Percentiles rank a stretch among this genome's conserved stretches.
These are phyloP conservation scores for Lithospermum erythrorhizon DNA, from an alignment of 257 asterid species.

Conservation along the genomic window DNA sequence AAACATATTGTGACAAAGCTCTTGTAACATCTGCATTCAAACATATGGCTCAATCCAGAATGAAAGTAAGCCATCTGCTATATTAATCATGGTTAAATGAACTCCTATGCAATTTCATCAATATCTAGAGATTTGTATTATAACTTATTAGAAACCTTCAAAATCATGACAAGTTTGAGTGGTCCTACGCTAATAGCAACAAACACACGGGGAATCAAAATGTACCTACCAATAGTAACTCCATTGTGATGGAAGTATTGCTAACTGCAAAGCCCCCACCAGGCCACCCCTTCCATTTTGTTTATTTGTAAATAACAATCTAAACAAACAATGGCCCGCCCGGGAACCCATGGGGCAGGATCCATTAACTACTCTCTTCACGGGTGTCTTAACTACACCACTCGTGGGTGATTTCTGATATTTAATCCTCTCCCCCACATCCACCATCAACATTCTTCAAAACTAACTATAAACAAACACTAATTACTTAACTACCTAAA, in stretches of 20 bases:
- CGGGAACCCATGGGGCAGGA: slow-evolving; percentile 45
- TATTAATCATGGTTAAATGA: neutral
- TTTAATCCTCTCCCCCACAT: neutral
- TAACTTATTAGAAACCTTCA: neutral
- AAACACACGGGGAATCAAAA: neutral
- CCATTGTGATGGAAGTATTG: slow-evolving; percentile 9
- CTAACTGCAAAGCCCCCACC: slow-evolving; percentile 18
- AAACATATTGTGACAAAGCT: too few species aligned
- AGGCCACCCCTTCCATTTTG: slow-evolving; percentile 14
- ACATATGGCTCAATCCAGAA: too few species aligned
- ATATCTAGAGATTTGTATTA: too few species aligned
- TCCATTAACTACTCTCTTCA: slow-evolving; percentile 51
- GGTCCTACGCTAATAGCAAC: neutral
- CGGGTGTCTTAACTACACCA: slow-evolving; percentile 77
- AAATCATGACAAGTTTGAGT: neutral
- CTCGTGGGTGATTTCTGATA: slow-evolving; percentile 39
- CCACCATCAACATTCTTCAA: neutral
- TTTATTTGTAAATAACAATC: too few species aligned
- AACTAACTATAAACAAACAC: too few species aligned
- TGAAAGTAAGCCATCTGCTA: too few species aligned
- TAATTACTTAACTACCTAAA: slow-evolving; percentile 15
- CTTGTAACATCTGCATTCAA: too few species aligned
- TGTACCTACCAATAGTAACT: slow-evolving; percentile 16
- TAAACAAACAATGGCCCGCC: slow-evolving; percentile 13
- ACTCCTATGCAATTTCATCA: too few species aligned